Base-by-base conservation (phyloP, 371 early-diverging fungal species). In the Apophysomyces variabilis region DNA sequence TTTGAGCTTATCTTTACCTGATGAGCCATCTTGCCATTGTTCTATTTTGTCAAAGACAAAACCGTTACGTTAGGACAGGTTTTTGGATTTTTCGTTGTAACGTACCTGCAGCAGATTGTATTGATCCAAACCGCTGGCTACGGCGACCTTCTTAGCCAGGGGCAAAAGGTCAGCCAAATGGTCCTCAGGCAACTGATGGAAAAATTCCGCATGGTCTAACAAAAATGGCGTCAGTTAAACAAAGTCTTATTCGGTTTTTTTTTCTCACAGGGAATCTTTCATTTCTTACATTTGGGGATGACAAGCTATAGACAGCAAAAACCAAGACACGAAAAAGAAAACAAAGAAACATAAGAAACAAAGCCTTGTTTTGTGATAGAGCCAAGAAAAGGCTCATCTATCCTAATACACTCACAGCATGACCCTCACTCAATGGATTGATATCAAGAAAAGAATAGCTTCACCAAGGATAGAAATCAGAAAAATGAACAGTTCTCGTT, bases 51-150 rank as follows among this genome's bases (percentile, higher is more conserved):
- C 12, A 44, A 36, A 32, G 44, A 45, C 36, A 1, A 11, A 21
- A 12, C 5, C 13, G 57, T 39, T 61, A 18, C 13, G 38, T 39
- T 14, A 18, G 39, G 36, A 1, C 50, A 1, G 5, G 35, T 41
- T 7, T 14, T 7, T 47, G 4, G 1, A 1, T 26, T 16, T 8
- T 32, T 21, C 18, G 14, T 32, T 7, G 38, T 11, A 41, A 41
- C 4, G 72, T 80, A 75, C 94, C 91, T 97, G 97, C 37, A 98
- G 76, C 35, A 98, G 77, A 79, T 98, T 98, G 85, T 97, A 98
- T 67, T 94, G 82, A 0, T 68, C 69, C 46, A 82, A 76, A 14
- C 89, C 90, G 18, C 85, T 69, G 11, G 92, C 92, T 13, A 66
- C 50, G 12, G 93, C 95, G 44, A 97, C 85, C 78, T 92, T 91